Base-by-base conservation (phyloP, 1,284 basidiomycete genomes). In the Cutaneotrichosporon sp. region DNA sequence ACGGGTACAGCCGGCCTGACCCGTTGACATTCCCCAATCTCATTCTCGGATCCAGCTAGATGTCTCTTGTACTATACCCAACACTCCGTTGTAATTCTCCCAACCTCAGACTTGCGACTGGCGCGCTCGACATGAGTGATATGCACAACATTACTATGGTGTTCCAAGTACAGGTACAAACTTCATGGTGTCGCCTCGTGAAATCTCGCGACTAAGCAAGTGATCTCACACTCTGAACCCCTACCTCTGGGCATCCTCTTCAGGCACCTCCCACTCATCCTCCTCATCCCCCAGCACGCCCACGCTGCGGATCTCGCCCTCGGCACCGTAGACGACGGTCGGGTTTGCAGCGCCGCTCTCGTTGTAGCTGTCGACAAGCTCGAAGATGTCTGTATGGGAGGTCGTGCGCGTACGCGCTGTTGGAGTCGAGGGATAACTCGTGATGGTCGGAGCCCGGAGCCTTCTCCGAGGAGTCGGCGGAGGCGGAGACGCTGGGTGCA, bases 331-430 rank as follows among this genome's bases (percentile, higher is more conserved):
- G n/a, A 81, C 73, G 5, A 74, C 74, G 36, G 80, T 81, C 58
- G 75, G 69, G 63, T 79, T 79, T 16, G 80, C 78, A 7, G 78
- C 77, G 10, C 80, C 80, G 22, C 73, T 72, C 64, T 75, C 75
- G 13, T 73, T 66, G 63, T 81, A 81, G 8, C 76, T 73, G 52
- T 80, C 77, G 22, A 81, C 76, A 50, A 81, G 71, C 38, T 73
- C 61, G 50, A 74, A 69, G 34, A 80, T 77, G 65, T 80, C 77
- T 18, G 74, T 73, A 69, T 80, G 77, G 57, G 75, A 77, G 47
- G 69, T 62, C 42, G 72, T 73, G 56, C 78, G 71, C 14, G 66
- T 65, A 26, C 80, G 69, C 13, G 77, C 76, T 4, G 72, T 72
- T 0, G 76, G 77, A 16, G 68, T 72, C 8, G 66, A 51, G 21